Evolutionary conservation across 169 alveolate genomes (phyloP), one percentile per base, ranked within the genome.

Genomic region (Plasmodium relictum): DNA sequence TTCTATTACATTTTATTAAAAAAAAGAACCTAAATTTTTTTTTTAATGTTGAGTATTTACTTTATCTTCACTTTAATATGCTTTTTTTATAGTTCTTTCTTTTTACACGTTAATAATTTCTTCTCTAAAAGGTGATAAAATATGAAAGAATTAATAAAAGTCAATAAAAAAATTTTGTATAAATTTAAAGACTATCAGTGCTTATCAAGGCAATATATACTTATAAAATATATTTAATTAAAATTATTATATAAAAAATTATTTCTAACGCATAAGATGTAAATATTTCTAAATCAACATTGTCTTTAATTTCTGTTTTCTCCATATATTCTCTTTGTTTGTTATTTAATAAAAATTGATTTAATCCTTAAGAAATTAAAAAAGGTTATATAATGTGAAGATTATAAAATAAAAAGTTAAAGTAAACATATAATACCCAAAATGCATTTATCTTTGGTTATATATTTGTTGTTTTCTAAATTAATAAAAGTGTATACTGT

Each of bases 301-400:
- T 20, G 52, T 61, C 48, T 58, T 48, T 59, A 16, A 83, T 83
- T 54, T 66, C 44, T 44, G 14, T 62, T n/a, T 61, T 83, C 54
- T 83, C 91, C 62, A 83, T 68, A 22, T 68, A 44, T 24, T 83
- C 91, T 58, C 66, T 83, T 73, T 83, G 91, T 20, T 83, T 83
- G 14, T 54, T 83, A 59, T 68, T 83, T 50, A 83, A 72, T 45
- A 83, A 83, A 61, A 83, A 83, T 58, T 83, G 91, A n/a, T 63
- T 69, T 62, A 83, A 72, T 20, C 91, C 91, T 83, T 83, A 65
- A 3, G 20, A 41, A 6, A 24, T 14, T 45, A 10, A 63, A 39
- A 65, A 63, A 31, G 9, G 20, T n/a, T 41, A 63, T 62, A 18
- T n/a, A 14, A 50, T 41, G 58, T 18, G 10, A 41, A 16, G 41